Evolutionary conservation across 129 eudicot species (phyloP), one percentile per base, ranked within the genome.

Genomic region (Artemisia annua): DNA sequence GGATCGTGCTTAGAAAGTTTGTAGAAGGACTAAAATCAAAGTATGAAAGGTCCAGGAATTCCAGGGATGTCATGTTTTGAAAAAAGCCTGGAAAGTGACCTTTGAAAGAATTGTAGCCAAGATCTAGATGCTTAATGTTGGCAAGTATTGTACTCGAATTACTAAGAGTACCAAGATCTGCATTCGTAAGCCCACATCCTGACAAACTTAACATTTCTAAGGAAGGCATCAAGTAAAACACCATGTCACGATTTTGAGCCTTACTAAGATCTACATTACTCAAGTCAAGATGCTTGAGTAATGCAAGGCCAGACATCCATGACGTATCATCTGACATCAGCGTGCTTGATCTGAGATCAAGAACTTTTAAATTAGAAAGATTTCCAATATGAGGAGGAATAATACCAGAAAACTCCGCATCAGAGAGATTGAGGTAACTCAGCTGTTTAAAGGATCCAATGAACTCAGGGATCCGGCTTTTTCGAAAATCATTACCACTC

Each of bases 51-150:
- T 59, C 35, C 14, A 58, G 64, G 13, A 20, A 59, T 30, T 30
- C 39, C 39, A 30, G 6, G 64, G 64, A 59, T 18, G 64, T 59
- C 64, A 59, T 59, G 32, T 59, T 59, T 59, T 59, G 64, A 8
- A 59, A 22, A 59, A 59, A 20, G 12, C 32, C 12, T 9, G 43
- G 35, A 32, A 59, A 5, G 6, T 20, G 64, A 20, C 64, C 64
- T 19, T 59, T 4, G 39, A 30, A 30, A 30, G 4, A 3, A 22
- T 58, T 18, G 30, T 2, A 5, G 5, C 64, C 3, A 58, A 58
- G 64, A 58, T 58, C 64, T 7, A 58, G 32, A 2, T 59, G 35
- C 26, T 22, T 59, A n/a, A 59, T 59, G 64, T 19, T 59, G 32
- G 64, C 15, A 59, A 9, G 15, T 19, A 4, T 59, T 59, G 35